Evolutionary conservation across 2,329 filamentous ascomycete species (phyloP).

Genomic region (Esteya vermicola): DNA sequence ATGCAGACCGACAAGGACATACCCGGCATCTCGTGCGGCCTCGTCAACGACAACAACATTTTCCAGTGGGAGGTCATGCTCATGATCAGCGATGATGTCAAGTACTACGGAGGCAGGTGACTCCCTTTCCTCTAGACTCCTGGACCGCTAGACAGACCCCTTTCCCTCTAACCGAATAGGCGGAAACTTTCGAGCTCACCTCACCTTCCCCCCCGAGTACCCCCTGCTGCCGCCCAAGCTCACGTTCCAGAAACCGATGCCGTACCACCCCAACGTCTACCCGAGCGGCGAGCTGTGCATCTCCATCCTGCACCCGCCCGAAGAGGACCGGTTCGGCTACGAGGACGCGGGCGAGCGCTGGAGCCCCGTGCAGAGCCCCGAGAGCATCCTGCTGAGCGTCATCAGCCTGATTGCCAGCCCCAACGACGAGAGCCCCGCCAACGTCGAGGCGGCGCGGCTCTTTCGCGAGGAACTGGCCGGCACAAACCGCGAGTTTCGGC

Average conservation of each 20-base stretch:
- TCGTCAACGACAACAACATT: constrained; percentile 72
- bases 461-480: constrained; percentile 64
- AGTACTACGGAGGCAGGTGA: constrained; percentile 72
- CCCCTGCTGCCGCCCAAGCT: constrained; percentile 79
- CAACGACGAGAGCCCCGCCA: too few relatives aligned
- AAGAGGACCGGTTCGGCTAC: constrained; percentile 89
- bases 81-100: constrained; percentile 92
- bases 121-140: background rate
- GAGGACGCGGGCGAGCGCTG: constrained; percentile 75
- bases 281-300: constrained; percentile 81
- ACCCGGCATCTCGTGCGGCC: constrained; percentile 82
- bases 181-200: constrained; percentile 77
- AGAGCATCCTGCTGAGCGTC: too few relatives aligned
- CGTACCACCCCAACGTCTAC: constrained; percentile 94
- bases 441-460: constrained; percentile 81
- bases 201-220: constrained; percentile 75
- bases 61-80: constrained; percentile 99
- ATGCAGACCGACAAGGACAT: constrained; percentile 89
- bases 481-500: constrained; percentile 58
- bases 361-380: too few relatives aligned
- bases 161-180: constrained; percentile 33
- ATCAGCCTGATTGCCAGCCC: too few relatives aligned
- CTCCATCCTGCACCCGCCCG: constrained; percentile 88
- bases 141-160: background rate
- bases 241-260: constrained; percentile 69